phyloP scores from a whole-genome alignment of 73 alveolate genomes.

The Paramecium pentaurelia region DNA sequence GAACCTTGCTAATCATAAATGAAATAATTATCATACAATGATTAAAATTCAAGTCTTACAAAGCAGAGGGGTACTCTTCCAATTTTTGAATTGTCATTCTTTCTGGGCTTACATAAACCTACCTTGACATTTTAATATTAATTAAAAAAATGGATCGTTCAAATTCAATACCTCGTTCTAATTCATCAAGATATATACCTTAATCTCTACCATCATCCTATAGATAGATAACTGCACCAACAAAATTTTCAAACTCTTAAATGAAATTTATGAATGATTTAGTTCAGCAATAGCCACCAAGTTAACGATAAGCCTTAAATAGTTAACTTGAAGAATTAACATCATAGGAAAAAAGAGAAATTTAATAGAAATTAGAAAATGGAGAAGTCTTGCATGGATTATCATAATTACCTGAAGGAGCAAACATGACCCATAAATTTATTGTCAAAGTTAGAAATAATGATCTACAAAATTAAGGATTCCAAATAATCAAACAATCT shows the following conservation, averaged over 20 bases:
- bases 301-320: background rate
- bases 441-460: background rate
- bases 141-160: conserved; percentile 2
- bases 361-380: background rate
- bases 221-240: background rate
- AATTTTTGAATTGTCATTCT: background rate
- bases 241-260: background rate
- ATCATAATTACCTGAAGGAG: background rate
- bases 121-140: background rate
- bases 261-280: background rate
- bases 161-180: background rate
- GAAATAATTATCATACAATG: background rate
- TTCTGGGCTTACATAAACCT: background rate
- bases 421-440: background rate
- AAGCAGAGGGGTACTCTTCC: background rate
- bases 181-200: background rate
- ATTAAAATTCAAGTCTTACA: background rate
- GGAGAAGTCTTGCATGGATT: conserved; percentile 34
- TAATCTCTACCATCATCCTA: background rate
- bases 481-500: background rate
- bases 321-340: background rate
- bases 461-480: background rate
- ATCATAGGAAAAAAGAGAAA: background rate
- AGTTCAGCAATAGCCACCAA: background rate
- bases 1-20: background rate